A percentile compares a stretch with the other conserved stretches of the same genome.
Evolutionary conservation across 1,139 yeast species (phyloP).

Genomic region (Arxiozyma telluris): DNA sequence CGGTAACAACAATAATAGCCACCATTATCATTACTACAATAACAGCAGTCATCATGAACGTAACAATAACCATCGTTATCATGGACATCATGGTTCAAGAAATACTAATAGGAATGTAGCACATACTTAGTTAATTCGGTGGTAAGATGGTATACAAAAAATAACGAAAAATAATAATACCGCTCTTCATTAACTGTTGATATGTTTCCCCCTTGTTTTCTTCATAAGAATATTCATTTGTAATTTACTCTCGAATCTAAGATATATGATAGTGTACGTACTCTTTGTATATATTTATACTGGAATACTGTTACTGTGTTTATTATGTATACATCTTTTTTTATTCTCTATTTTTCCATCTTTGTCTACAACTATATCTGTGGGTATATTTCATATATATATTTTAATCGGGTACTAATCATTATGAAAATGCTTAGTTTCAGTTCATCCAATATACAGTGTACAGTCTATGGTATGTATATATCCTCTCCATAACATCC

Average conservation of each 20-base stretch:
- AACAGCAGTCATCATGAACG: constrained; percentile 8
- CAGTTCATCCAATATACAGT: too few species aligned
- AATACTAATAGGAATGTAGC: neutral
- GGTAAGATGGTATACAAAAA: neutral
- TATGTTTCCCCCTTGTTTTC: neutral
- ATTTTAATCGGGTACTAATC: too few species aligned
- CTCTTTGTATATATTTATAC: too few species aligned
- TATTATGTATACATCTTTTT: too few species aligned
- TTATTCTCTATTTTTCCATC: too few species aligned
- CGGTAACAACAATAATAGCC: neutral
- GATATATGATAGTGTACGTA: too few species aligned
- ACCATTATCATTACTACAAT: constrained; percentile 6
- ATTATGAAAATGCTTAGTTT: too few species aligned
- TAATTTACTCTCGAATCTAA: neutral
- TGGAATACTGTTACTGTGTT: neutral
- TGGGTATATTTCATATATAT: neutral
- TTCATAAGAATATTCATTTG: neutral
- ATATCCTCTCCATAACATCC: too few species aligned
- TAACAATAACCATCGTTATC: constrained; percentile 11
- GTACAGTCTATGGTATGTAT: too few species aligned
- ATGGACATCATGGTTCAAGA: constrained; percentile 14
- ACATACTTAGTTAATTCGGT: neutral
- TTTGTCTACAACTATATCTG: neutral
- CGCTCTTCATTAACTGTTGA: neutral
- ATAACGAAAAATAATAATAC: neutral